Evolutionary conservation across 2,329 filamentous ascomycete genomes (phyloP), one percentile per base, ranked within the genome.

Genomic region (Cytospora mali): DNA sequence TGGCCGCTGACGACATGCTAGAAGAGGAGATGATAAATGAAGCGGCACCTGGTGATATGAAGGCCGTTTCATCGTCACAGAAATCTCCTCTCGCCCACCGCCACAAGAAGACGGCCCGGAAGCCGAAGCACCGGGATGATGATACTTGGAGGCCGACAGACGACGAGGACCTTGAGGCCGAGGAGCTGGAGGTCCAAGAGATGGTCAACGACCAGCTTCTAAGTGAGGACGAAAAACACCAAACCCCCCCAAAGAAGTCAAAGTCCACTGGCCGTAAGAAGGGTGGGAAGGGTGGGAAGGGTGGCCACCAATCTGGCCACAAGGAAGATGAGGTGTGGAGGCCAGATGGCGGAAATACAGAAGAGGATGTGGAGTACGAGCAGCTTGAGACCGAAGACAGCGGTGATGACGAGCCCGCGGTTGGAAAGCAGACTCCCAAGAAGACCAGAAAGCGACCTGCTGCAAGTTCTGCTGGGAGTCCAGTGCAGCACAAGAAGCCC

Each of bases 131-230:
- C 9, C 39, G 31, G 4, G 62, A 64, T 1, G 62, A 62, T 33
- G 62, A 62, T 29, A 18, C 58, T 23, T 64, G 62, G 62, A 64
- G 60, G 48, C 63, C 63, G 9, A 62, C 63, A 28, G 63, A 65
- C 14, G 55, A 62, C 11, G 63, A 65, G 46, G 59, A 62, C 4
- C 42, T 56, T 31, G 59, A 62, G 46, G 59, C 25, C 18, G 59
- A 62, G 54, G 63, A 62, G 63, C 60, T 65, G 11, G 63, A 62
- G 13, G 63, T 62, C 1, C 55, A 65, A 48, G 63, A 65, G 55
- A 62, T 65, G 63, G 51, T 62, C 3, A 62, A 62, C n/a, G 54
- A 62, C 10, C 60, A 65, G 60, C n/a, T 60, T 4, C 31, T 50
- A 6, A 54, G 16, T 7, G 56, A 53, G 23, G 62, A 64, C 50